Conservation (phyloP, 192 early-diverging fungal species). For the Allomyces macrogynus region DNA sequence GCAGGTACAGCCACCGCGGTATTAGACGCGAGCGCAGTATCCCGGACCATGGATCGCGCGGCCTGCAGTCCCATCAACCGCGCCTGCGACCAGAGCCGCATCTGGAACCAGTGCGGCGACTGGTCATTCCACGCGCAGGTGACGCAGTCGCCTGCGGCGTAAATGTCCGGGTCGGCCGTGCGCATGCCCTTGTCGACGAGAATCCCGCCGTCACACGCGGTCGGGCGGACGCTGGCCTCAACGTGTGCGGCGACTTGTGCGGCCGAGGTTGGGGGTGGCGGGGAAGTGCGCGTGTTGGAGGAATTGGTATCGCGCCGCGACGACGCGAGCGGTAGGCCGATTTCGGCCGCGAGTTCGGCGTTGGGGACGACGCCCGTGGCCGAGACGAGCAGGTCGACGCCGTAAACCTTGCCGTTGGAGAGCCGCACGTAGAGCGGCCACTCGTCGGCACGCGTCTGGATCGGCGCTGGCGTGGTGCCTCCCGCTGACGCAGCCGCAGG, state of each 20-base stretch:
- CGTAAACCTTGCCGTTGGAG: not conserved
- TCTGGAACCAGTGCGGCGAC: not conserved
- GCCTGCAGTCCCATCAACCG: not conserved
- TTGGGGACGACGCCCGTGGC: not conserved
- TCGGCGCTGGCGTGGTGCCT: not conserved
- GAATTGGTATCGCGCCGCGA: too few species aligned
- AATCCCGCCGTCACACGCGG: not conserved
- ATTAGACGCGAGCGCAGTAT: not conserved
- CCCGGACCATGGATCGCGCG: not conserved
- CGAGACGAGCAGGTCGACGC: not conserved
- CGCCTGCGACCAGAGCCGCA: not conserved
- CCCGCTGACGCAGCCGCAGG: too few species aligned
- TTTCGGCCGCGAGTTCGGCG: not conserved
- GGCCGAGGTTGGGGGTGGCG: too few species aligned
- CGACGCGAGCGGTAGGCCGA: too few species aligned
- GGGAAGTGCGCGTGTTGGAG: too few species aligned
- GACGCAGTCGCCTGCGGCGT: not conserved
- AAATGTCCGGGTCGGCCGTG: not conserved
- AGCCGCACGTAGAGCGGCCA: not conserved
- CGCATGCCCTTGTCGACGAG: not conserved
- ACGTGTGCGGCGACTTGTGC: not conserved
- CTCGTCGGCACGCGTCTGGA: not conserved
- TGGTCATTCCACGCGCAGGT: not conserved
- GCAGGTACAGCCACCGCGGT: not conserved
- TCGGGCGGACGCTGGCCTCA: not conserved